Base-by-base conservation (phyloP, 768 basidiomycete species). In the Boletus sp. region DNA sequence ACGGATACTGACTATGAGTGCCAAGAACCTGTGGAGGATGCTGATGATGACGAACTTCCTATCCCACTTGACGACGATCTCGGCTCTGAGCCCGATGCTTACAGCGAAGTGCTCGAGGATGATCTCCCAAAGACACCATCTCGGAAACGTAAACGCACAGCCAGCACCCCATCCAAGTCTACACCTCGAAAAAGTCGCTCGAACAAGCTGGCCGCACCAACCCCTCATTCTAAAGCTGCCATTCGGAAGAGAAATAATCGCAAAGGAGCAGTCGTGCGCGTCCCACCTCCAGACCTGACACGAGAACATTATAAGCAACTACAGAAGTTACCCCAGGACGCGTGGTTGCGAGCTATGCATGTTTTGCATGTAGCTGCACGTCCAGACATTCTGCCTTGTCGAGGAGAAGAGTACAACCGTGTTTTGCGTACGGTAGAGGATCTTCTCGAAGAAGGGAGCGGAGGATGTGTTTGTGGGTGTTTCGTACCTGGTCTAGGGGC, bases 351-450 rank as follows among this genome's bases (percentile, higher is more conserved):
- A 9, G 89, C 92, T 7, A 90, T 96, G 86, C 87, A 94, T 68
- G 83, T 92, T 12, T 71, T 98, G 47, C 97, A 98, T 68, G 97
- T 98, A 14, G 92, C 92, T 2, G 90, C 92, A 50, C 82, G 95
- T 7, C 96, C 97, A 1, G 92, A 96, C 61, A 80, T 84, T 28
- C 74, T 99, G 40, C 94, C 94, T 5, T 96, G 95, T 73, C 77
- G 97, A 46, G 90, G 93, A 54, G 84, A 85, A 47, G 94, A 98
- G 71, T 96, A 90, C 65, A 80, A 78, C 14, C 79, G 83, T 45
- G 87, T 98, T 24, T 65, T 94, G 64, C 78, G 82, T 24, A 83
- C 84, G 40, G 87, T 98, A 4, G 87, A 89, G 51, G 90, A 94
- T 58, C 76, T 96, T 32, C 76, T 99, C 12, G 94, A 97, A 57